Conservation (phyloP, 169 alveolate species). For the Toxoplasma gondii region DNA sequence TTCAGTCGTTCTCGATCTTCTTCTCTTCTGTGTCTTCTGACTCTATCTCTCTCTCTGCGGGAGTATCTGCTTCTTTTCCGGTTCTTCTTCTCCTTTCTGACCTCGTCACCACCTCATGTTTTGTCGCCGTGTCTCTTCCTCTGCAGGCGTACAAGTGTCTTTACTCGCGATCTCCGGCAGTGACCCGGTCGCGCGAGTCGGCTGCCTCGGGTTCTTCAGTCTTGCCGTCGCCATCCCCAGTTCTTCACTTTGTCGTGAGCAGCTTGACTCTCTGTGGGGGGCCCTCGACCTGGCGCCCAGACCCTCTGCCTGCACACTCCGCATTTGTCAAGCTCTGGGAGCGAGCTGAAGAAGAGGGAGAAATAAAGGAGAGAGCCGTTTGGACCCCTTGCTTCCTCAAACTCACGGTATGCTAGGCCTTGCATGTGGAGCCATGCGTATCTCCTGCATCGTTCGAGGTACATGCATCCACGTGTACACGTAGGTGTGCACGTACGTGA, state of each 20-base stretch:
- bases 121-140: neutral
- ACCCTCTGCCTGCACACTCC: conserved; percentile 1
- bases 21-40: too few species aligned
- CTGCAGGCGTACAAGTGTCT: neutral
- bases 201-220: neutral
- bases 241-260: conserved; percentile 7
- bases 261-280: neutral
- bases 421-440: too few species aligned
- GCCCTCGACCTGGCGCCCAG: conserved; percentile 22
- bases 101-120: neutral
- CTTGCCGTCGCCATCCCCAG: neutral
- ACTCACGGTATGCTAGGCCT: neutral
- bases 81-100: too few species aligned
- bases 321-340: conserved; percentile 31
- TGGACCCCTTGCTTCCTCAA: conserved; percentile 28
- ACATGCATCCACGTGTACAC: too few species aligned
- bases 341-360: neutral
- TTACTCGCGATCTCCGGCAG: neutral
- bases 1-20: too few species aligned
- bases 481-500: too few species aligned
- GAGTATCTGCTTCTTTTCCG: neutral
- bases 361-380: neutral
- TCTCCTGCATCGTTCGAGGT: too few species aligned
- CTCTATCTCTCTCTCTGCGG: too few species aligned
- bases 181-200: too few species aligned